A percentile compares a stretch with the other conserved stretches of the same genome.
phyloP scores from a whole-genome alignment of 306 rosid species.

The Medicago ruthenica region DNA sequence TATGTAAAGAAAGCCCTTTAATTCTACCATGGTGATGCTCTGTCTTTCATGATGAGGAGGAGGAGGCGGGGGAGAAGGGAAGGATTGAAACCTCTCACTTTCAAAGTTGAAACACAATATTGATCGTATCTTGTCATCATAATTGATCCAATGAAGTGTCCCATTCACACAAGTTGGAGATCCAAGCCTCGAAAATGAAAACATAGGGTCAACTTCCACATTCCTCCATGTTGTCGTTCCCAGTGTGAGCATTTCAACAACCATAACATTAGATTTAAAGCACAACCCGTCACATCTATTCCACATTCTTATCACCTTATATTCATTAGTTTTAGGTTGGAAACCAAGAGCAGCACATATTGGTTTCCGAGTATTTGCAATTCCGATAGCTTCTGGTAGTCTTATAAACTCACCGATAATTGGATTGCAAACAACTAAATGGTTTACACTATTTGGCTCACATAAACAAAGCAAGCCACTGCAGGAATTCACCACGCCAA shows the following conservation, averaged over 20 bases:
- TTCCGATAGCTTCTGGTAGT: conserved; percentile 20
- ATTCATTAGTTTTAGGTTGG: background rate
- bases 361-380: background rate
- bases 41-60: background rate
- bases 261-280: background rate
- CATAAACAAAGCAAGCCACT: conserved; percentile 47
- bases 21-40: background rate
- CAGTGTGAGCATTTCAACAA: background rate
- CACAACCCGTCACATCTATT: background rate
- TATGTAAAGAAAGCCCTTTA: background rate
- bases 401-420: conserved; percentile 38
- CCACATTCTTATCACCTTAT: background rate
- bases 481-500: conserved; percentile 37
- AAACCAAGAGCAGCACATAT: background rate
- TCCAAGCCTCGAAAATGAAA: background rate
- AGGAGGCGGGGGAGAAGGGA: background rate
- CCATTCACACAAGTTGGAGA: background rate
- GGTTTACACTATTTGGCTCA: background rate
- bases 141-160: background rate
- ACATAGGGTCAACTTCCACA: background rate
- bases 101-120: background rate
- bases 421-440: conserved; percentile 43
- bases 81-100: background rate
- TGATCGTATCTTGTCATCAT: background rate
- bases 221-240: background rate